Base-by-base conservation (phyloP, 805 yeast species). In the Myxozyma nipponensis region DNA sequence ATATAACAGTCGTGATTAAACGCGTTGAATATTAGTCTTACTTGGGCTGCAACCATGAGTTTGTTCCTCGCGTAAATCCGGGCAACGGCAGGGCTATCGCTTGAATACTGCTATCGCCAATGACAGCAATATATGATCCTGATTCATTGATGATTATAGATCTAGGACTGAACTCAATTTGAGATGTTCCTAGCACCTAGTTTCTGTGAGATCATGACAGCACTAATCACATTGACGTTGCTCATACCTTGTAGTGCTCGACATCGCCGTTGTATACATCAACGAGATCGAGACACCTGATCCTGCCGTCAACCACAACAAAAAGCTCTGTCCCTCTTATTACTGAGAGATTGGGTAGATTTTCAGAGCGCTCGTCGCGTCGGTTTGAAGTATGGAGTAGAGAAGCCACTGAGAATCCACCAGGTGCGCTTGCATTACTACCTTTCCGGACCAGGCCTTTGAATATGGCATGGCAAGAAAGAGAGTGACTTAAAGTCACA, bases 111-210 rank as follows among this genome's bases (percentile, higher is more conserved):
- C n/a, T 10, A 6, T 54, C 54, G 7, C 60, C 60, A 23, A 56
- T 26, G 24, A 56, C 52, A 4, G 60, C 60, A 17, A 56, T 9
- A 26, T 32, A 45, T 7, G 57, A 47, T 30, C 60, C 60, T 4
- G 57, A 38, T 13, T 25, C 43, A 36, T 55, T 56, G 34, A 56
- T 48, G 39, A 30, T 39, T 37, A 56, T 36, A 21, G 34, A n/a
- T 22, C 47, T 45, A n/a, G 55, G 44, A 19, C 17, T 41, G 35
- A 55, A 56, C n/a, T 44, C 43, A 25, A 56, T 42, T 2, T 35
- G 35, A 6, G 52, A 44, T 30, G 48, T 49, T 24, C 41, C 39
- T 35, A 56, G 25, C 3, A 47, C 46, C 60, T 56, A 22, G 1
- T 24, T 22, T 15, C 23, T 2, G 28, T 15, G n/a, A 44, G 18